Evolutionary conservation across 164 flowering plant species (phyloP).

Genomic region (Litsea cubeba): DNA sequence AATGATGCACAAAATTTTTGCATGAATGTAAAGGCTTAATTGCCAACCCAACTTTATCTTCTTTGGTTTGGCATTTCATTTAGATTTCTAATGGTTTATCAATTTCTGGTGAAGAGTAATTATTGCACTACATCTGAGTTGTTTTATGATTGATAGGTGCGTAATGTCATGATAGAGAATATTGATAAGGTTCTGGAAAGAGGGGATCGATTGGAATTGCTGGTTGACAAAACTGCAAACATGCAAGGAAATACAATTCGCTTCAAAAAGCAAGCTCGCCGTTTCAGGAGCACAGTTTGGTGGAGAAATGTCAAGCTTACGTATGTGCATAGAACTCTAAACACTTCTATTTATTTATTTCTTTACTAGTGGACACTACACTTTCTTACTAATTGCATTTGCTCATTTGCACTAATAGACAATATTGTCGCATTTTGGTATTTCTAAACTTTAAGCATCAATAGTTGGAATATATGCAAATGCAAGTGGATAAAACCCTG

Average conservation of each 20-base stretch:
- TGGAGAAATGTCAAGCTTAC: conserved; percentile 78
- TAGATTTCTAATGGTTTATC: neutral
- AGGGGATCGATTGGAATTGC: conserved; percentile 73
- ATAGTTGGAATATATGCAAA: neutral
- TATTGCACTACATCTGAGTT: neutral
- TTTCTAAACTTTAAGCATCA: neutral
- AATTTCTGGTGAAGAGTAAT: neutral
- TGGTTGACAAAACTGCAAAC: conserved; percentile 62
- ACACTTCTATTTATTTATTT: neutral
- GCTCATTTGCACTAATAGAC: neutral
- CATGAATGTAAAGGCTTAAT: no score
- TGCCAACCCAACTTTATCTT: no score
- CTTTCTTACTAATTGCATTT: neutral
- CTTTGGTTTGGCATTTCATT: no score
- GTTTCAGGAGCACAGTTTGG: conserved; percentile 57
- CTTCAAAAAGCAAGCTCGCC: conserved; percentile 69
- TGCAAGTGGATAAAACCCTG: neutral
- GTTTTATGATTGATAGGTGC: conserved; percentile 42
- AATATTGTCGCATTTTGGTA: neutral
- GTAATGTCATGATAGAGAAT: conserved; percentile 77
- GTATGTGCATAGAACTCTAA: conserved; percentile 35
- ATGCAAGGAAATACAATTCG: conserved; percentile 75
- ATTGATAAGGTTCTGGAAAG: conserved; percentile 85
- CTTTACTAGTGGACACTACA: neutral
- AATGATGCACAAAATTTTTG: neutral